Conservation (phyloP, 2,329 filamentous ascomycete genomes). For the Hymenoscyphus infarciens region DNA sequence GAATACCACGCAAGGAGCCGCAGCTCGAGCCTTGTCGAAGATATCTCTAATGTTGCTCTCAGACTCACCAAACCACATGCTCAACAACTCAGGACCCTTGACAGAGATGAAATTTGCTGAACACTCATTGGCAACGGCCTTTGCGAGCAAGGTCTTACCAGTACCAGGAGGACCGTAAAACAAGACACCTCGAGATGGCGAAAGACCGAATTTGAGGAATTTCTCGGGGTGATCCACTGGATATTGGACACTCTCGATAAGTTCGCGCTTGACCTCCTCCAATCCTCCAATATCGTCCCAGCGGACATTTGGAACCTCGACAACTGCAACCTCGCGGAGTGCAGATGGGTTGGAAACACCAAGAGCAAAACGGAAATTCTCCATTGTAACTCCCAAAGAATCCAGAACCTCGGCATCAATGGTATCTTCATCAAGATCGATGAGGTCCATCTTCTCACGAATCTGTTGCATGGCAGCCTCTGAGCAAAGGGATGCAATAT, state of each 20-base stretch:
- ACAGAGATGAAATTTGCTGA: conserved; percentile 99
- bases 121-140: conserved; percentile 98
- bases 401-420: conserved; percentile 98
- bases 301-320: conserved; percentile 97
- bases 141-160: conserved; percentile 99
- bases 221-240: conserved; percentile 99
- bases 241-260: conserved; percentile 98
- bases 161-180: conserved; percentile 99
- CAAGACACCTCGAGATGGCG: conserved; percentile 93
- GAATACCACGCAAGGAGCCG: conserved; percentile 97
- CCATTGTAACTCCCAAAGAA: conserved; percentile 97
- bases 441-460: conserved; percentile 99
- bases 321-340: conserved; percentile 96
- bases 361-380: conserved; percentile 98
- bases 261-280: conserved; percentile 97
- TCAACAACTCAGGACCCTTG: conserved; percentile 96
- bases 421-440: conserved; percentile 97
- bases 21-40: conserved; percentile 98
- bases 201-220: conserved; percentile 99
- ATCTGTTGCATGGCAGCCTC: conserved; percentile 99
- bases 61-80: conserved; percentile 99
- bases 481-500: conserved; percentile 96
- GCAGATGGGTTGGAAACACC: conserved; percentile 98
- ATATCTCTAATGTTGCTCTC: conserved; percentile 99
- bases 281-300: conserved; percentile 99